Base-by-base conservation (phyloP, 164 flowering plant genomes). In the Vitis rotundifolia region DNA sequence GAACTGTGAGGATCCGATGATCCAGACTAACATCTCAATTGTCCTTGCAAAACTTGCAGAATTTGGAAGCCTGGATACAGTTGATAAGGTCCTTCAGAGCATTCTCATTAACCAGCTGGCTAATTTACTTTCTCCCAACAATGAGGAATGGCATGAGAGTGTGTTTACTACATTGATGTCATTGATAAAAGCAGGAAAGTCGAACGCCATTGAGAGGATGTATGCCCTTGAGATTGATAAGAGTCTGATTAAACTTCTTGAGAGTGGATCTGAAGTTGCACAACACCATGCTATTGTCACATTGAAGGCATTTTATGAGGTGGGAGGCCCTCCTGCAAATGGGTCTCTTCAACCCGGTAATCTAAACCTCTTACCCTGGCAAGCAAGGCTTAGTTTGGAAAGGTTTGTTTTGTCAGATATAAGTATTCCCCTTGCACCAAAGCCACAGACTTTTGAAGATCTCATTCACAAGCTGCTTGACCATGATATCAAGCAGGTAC, bases 21-120 rank as follows among this genome's bases (percentile, higher is more conserved):
- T 76, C 73, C 84, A 82, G 70, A 77, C 77, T 9, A 73, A 67
- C 50, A 61, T 80, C 54, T 82, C 77, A 13, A 73, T 58, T 8
- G 73, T 84, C 37, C 79, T 82, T 48, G 80, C 82, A 58, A 82
- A 82, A 73, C 74, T 84, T 61, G 82, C 84, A 14, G 85, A 82
- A 56, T 75, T 74, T 57, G 84, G 85, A 67, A 80, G 70, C 68
- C 66, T 64, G 5, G 73, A 72, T 50, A 84, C 78, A 1, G 72
- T 72, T 9, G 66, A 80, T 47, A 69, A 80, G 64, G 81, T 80
- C 49, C 76, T 84, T 61, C 70, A 67, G 9, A 71, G 72, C 9
- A 74, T 78, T 59, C 85, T 82, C 31, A 64, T 84, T 31, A 61
- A 64, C 51, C 71, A 49, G 49, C 44, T 84, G 18, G 77, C 78